phyloP scores from a whole-genome alignment of 2,329 filamentous ascomycete genomes.

The Parastagonospora avenae region DNA sequence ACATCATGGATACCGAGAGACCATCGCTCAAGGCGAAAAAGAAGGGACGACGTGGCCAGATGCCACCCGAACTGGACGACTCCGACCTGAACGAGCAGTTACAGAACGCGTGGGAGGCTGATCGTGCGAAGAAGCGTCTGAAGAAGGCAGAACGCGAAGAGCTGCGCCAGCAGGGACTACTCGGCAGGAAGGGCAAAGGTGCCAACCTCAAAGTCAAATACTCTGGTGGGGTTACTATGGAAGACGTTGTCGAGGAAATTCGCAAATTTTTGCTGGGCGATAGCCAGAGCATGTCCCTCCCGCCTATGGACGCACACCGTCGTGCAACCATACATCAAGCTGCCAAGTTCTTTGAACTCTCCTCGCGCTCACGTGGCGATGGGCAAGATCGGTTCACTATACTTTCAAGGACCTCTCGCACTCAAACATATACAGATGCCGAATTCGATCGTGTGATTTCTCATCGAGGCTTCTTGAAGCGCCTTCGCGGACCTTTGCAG shows the following conservation, averaged over 20 bases:
- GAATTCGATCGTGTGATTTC: constrained; percentile 54
- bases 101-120: constrained; percentile 49
- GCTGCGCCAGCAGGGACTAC: constrained; percentile 50
- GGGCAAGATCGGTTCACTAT: constrained; percentile 76
- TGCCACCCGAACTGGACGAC: constrained; percentile 54
- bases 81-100: constrained; percentile 50
- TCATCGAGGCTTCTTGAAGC: constrained; percentile 57
- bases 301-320: constrained; percentile 80
- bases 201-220: constrained; percentile 71
- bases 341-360: constrained; percentile 75
- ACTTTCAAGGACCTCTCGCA: constrained; percentile 74
- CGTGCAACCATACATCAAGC: constrained; percentile 82
- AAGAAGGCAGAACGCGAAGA: constrained; percentile 56
- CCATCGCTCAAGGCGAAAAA: constrained; percentile 69
- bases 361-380: constrained; percentile 80
- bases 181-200: constrained; percentile 51
- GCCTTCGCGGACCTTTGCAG: constrained; percentile 30
- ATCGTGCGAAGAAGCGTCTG: constrained; percentile 52
- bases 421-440: constrained; percentile 63
- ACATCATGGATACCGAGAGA: constrained; percentile 82
- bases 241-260: constrained; percentile 75
- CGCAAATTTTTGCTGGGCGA: constrained; percentile 69
- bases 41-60: constrained; percentile 64
- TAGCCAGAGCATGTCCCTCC: constrained; percentile 71
- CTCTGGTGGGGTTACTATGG: constrained; percentile 70